phyloP scores from a whole-genome alignment of 345 rosid species.

The Mangifera indica region DNA sequence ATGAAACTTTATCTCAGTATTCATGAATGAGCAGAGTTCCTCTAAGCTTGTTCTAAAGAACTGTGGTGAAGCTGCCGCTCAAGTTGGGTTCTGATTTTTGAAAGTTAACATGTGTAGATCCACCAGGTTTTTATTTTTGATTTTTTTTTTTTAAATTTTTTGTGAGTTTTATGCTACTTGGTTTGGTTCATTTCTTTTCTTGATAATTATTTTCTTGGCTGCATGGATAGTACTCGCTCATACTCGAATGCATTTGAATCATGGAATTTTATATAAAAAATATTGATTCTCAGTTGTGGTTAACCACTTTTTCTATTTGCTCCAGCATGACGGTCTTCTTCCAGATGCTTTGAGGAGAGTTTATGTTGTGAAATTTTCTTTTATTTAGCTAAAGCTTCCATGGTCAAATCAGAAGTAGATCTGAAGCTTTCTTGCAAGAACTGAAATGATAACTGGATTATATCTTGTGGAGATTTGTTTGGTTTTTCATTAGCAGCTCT shows the following conservation, averaged over 20 bases:
- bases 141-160: background rate
- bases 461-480: background rate
- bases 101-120: background rate
- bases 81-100: background rate
- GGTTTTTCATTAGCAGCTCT: slow-evolving; percentile 6
- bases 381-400: slow-evolving; percentile 10
- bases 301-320: slow-evolving; percentile 20
- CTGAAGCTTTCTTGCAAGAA: slow-evolving; percentile 13
- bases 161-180: background rate
- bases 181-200: slow-evolving; percentile 2
- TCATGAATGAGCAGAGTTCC: background rate
- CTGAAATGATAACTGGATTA: slow-evolving; percentile 10
- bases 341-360: slow-evolving; percentile 8
- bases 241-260: background rate
- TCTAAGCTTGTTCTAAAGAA: background rate
- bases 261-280: background rate
- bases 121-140: background rate
- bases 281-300: slow-evolving; percentile 10
- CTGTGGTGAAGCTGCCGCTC: slow-evolving; percentile 1
- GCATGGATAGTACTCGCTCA: background rate
- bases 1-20: background rate
- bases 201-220: background rate
- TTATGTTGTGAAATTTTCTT: slow-evolving; percentile 7
- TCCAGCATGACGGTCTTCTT: slow-evolving; percentile 14
- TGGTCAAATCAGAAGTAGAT: slow-evolving; percentile 20